A percentile compares a stretch with the other conserved stretches of the same genome.
These are phyloP conservation scores for Aquilaria sinensis DNA, from an alignment of 345 rosid species.

Conservation along the genomic window DNA sequence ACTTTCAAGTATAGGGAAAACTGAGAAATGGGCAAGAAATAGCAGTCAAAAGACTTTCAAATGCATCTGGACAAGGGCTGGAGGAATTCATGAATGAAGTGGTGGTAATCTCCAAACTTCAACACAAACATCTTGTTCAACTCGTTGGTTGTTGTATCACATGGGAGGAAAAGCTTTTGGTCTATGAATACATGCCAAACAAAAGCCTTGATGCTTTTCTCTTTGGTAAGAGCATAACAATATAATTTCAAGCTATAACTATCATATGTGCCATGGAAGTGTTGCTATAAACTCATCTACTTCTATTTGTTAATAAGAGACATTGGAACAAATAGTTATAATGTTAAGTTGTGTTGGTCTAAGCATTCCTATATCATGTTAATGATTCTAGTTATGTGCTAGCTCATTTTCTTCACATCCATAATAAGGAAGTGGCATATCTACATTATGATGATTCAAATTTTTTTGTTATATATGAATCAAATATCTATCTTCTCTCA, in stretches of 20 bases:
- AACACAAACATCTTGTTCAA: constrained; percentile 10
- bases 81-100: constrained; percentile 16
- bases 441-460: too few species aligned
- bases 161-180: constrained; percentile 43
- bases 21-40: constrained; percentile 5
- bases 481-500: too few species aligned
- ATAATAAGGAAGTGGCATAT: too few species aligned
- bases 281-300: too few species aligned
- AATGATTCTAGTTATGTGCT: too few species aligned
- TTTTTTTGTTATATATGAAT: too few species aligned
- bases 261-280: too few species aligned
- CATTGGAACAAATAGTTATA: too few species aligned
- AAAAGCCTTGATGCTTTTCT: constrained; percentile 29
- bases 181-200: constrained; percentile 45
- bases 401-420: too few species aligned
- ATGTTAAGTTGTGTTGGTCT: too few species aligned
- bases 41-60: constrained; percentile 13
- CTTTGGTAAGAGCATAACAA: constrained; percentile 18
- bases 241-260: background rate
- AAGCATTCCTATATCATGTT: too few species aligned
- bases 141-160: constrained; percentile 53
- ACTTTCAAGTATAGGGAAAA: background rate
- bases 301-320: too few species aligned
- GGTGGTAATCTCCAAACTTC: constrained; percentile 8
- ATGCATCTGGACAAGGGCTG: constrained; percentile 7